Percentiles rank a stretch among this genome's conserved stretches.
phyloP scores from a whole-genome alignment of 306 rosid species.

The Ammopiptanthus mongolicus region DNA sequence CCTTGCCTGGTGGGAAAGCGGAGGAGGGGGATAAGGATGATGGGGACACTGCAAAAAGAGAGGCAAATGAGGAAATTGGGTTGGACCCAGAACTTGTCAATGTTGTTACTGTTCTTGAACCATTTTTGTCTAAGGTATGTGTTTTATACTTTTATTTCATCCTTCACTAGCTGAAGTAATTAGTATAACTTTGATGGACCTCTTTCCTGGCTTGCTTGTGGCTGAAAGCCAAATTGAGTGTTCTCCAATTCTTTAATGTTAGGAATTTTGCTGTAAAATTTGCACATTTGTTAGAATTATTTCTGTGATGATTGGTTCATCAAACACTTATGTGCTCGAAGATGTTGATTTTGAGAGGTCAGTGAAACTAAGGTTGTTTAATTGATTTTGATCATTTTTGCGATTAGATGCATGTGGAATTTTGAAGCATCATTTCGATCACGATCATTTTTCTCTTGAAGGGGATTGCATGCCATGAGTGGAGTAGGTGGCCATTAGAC shows the following conservation, averaged over 20 bases:
- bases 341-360: conserved; percentile 2
- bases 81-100: conserved; percentile 77
- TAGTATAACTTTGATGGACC: background rate
- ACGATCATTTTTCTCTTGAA: background rate
- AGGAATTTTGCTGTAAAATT: background rate
- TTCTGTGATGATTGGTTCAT: conserved; percentile 8
- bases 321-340: background rate
- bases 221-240: conserved; percentile 14
- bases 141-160: background rate
- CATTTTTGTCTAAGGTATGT: conserved; percentile 86
- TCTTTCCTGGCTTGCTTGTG: background rate
- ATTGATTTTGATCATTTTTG: background rate
- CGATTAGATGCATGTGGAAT: background rate
- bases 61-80: conserved; percentile 91
- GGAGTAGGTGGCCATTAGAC: background rate
- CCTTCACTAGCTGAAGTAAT: background rate
- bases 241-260: background rate
- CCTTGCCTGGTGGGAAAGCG: conserved; percentile 94
- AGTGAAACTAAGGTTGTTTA: background rate
- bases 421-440: background rate
- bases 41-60: conserved; percentile 83
- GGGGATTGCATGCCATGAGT: background rate
- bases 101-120: conserved; percentile 80
- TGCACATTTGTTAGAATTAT: background rate
- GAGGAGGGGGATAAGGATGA: conserved; percentile 93